Evolutionary conservation across 2,329 filamentous ascomycete species (phyloP), one percentile per base, ranked within the genome.

Genomic region (Trichoderma citrinoviride): DNA sequence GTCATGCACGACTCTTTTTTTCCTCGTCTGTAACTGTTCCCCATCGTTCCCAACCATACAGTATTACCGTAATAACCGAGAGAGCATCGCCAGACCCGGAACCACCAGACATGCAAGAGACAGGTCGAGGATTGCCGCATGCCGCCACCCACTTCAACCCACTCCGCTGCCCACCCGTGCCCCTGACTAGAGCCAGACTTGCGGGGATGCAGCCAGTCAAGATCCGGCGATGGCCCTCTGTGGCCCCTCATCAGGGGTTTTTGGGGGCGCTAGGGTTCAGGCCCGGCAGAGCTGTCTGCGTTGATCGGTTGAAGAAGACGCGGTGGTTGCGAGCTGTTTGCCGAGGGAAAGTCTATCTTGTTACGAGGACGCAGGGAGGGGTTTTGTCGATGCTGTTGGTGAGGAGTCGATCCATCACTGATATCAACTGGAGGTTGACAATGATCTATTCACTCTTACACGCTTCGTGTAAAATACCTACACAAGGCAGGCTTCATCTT

Each of bases 121-220:
- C 33, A 29, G 33, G 40, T 37, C 23, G 41, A 62, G 60, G 49
- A 62, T 57, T 64, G 61, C 61, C 61, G 46, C 53, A 58, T 50
- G 46, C 37, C 61, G 43, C 21, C 33, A 37, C 14, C 33, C 33
- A 37, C 33, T 37, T 14, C 33, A 37, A 5, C 33, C 61, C 61
- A 58, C 56, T 47, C n/a, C 52, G 50, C 8, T 57, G 37, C 23
- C 61, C 61, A 64, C 56, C 33, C 40, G 52, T 61, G 57, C 65
- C 65, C 65, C 65, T 66, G 65, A 66, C 65, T 58, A 63, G 53
- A 63, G 52, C 57, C 54, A 57, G 64, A 65, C 44, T 55, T 65
- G 64, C 64, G 64, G 64, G 64, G 64, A 50, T 25, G 49, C 41
- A 54, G 56, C 64, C 64, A 65, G 50, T 65, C 55, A 65, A 60